Conservation (phyloP, 2,329 filamentous ascomycete genomes). For the Xylaria sp. region DNA sequence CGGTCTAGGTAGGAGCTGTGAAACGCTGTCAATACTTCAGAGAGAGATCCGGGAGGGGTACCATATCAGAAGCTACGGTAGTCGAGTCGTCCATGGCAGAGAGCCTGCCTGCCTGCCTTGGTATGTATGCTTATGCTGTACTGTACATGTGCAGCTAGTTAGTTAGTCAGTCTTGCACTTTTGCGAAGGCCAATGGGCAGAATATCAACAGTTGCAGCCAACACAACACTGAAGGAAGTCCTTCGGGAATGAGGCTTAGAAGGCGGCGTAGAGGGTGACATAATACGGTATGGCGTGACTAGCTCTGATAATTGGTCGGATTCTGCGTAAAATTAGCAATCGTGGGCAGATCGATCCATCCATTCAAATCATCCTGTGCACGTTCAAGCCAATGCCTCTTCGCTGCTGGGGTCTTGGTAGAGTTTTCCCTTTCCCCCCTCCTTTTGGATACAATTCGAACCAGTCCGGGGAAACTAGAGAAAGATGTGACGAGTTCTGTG, state of each 20-base stretch:
- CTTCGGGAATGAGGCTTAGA: slow-evolving; percentile 21
- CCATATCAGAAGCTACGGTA: neutral
- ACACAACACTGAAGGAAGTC: neutral
- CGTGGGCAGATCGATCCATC: slow-evolving; percentile 4
- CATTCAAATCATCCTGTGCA: neutral
- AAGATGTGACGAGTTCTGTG: slow-evolving; percentile 10
- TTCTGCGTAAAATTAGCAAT: neutral
- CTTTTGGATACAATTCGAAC: slow-evolving; percentile 3
- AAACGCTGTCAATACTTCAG: slow-evolving; percentile 11
- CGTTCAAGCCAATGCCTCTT: neutral
- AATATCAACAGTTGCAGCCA: neutral
- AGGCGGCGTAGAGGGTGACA: neutral
- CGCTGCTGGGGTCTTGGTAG: slow-evolving; percentile 7
- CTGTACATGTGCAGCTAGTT: neutral
- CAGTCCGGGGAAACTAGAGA: slow-evolving; percentile 3
- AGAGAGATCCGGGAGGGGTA: slow-evolving; percentile 6
- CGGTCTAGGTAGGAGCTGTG: slow-evolving; percentile 22
- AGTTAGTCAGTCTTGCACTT: neutral
- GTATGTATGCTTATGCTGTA: neutral
- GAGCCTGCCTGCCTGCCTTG: neutral
- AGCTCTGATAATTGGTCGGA: slow-evolving; percentile 18
- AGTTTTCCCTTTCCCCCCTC: slow-evolving; percentile 13
- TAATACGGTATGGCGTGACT: slow-evolving; percentile 14
- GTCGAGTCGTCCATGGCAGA: slow-evolving; percentile 1
- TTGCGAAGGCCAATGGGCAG: neutral